Percentiles rank a stretch among this genome's conserved stretches.
These are phyloP conservation scores for Paxillus ammoniavirescens DNA, from an alignment of 768 basidiomycete species.

Conservation along the genomic window DNA sequence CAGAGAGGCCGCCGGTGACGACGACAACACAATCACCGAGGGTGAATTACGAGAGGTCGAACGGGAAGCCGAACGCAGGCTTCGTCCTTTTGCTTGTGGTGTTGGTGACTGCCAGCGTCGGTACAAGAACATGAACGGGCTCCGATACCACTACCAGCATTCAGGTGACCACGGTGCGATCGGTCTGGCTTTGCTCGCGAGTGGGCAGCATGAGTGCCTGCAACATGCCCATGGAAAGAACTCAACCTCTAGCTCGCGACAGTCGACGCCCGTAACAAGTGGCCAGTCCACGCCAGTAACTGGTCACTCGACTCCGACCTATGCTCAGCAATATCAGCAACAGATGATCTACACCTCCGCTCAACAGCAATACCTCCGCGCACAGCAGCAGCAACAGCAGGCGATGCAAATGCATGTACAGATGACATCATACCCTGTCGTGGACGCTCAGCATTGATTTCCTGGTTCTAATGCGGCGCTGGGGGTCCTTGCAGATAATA, in stretches of 20 bases:
- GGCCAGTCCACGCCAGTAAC: conserved; percentile 33
- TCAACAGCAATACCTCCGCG: conserved; percentile 36
- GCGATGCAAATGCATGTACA: conserved; percentile 30
- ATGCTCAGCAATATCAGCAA: conserved; percentile 35
- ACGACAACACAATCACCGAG: conserved; percentile 48
- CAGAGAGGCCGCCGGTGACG: conserved; percentile 41
- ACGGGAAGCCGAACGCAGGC: conserved; percentile 78
- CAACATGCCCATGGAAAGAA: conserved; percentile 32
- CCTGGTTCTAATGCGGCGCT: neutral
- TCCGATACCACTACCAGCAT: conserved; percentile 96
- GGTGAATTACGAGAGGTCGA: conserved; percentile 70
- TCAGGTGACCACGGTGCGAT: conserved; percentile 92
- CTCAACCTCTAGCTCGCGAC: conserved; percentile 31
- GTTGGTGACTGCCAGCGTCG: conserved; percentile 83
- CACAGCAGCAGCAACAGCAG: conserved; percentile 32
- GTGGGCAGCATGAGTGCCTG: conserved; percentile 63
- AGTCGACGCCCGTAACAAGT: conserved; percentile 31
- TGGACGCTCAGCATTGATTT: conserved; percentile 20
- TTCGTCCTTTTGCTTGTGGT: conserved; percentile 86
- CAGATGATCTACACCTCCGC: conserved; percentile 37
- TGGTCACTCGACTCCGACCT: conserved; percentile 29
- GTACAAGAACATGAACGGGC: conserved; percentile 99
- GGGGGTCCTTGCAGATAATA: neutral
- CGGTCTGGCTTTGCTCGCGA: conserved; percentile 80
- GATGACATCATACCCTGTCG: conserved; percentile 19